Conservation (phyloP, 768 basidiomycete genomes). For the Paxillus involutus region DNA sequence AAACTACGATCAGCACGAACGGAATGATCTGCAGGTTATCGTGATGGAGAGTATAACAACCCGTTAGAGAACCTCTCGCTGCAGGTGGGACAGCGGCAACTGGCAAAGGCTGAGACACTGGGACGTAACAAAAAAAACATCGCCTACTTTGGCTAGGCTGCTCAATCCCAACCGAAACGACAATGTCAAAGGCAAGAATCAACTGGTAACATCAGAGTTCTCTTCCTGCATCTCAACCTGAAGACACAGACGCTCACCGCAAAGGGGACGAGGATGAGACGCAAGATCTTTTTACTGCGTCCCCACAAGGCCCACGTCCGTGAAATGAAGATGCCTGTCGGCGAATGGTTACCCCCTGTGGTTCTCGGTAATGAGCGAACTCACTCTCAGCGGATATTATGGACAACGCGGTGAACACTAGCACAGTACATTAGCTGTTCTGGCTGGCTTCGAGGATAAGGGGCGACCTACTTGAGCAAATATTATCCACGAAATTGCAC, state of each 20-base stretch:
- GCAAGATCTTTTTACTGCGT: neutral
- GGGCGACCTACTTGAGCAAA: neutral
- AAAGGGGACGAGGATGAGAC: neutral
- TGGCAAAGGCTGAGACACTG: neutral
- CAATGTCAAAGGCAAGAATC: neutral
- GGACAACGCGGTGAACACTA: neutral
- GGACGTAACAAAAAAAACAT: neutral
- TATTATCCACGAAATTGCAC: neutral
- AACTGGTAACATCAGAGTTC: neutral
- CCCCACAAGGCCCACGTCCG: conserved; percentile 5
- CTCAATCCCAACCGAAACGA: neutral
- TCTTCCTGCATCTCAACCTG: neutral
- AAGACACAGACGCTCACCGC: neutral
- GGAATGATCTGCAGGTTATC: neutral
- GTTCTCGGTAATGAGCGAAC: neutral
- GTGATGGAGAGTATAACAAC: neutral
- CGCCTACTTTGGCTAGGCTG: neutral
- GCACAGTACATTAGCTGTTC: neutral
- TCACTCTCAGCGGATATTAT: conserved; percentile 2
- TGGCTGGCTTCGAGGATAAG: neutral
- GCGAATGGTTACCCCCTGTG: neutral
- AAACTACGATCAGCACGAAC: neutral
- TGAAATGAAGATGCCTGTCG: conserved; percentile 4
- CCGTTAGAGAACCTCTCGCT: neutral
- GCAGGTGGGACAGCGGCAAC: neutral